These are phyloP conservation scores for Oxalis stricta DNA, from an alignment of 441 rosid species.

Conservation along the genomic window DNA sequence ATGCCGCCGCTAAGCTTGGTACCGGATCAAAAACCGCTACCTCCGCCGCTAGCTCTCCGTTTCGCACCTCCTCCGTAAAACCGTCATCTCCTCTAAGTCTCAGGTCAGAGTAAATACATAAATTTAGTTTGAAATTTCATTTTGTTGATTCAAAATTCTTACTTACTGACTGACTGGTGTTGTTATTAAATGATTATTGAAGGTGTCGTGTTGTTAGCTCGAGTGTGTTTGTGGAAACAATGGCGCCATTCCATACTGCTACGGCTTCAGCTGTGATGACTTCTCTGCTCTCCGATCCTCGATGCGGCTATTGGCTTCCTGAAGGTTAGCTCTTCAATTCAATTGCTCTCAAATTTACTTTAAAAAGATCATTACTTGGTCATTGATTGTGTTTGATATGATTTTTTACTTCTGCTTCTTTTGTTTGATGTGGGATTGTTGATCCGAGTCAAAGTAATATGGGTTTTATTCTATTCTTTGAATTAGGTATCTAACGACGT, in stretches of 20 bases:
- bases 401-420: not conserved
- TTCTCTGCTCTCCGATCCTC: conserved; percentile 67
- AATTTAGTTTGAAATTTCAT: too few relatives aligned
- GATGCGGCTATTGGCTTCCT: conserved; percentile 45
- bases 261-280: conserved; percentile 90
- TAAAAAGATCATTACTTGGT: too few relatives aligned
- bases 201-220: conserved; percentile 63
- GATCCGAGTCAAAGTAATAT: too few relatives aligned
- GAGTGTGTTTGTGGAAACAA: conserved; percentile 61
- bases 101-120: conserved; percentile 29
- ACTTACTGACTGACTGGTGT: too few relatives aligned
- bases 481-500: conserved; percentile 25
- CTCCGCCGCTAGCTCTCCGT: conserved; percentile 31
- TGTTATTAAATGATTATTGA: conserved; percentile 1
- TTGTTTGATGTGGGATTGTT: not conserved
- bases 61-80: conserved; percentile 30
- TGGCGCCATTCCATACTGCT: conserved; percentile 76
- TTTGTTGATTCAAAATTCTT: too few relatives aligned
- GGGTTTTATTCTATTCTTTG: conserved; percentile 15
- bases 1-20: conserved; percentile 34
- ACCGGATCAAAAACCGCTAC: conserved; percentile 45
- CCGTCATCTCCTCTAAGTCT: conserved; percentile 22
- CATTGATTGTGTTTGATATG: too few relatives aligned
- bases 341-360: too few relatives aligned
- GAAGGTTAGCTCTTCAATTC: conserved; percentile 65